Base-by-base conservation (phyloP, 2,329 filamentous ascomycete species). In the Elsinoe ampelina region DNA sequence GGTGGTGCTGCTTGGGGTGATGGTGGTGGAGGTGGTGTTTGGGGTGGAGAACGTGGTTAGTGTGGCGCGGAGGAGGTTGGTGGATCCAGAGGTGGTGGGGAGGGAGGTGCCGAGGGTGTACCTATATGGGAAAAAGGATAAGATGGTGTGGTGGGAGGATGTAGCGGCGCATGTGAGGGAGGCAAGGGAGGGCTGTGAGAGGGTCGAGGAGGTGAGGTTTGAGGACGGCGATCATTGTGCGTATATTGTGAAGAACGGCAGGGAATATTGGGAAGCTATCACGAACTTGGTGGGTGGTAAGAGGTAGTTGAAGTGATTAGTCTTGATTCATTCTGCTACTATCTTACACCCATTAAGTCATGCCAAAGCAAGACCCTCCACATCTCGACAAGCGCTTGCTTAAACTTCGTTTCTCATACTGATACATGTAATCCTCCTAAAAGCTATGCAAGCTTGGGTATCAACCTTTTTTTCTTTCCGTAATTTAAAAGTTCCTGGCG, bases 161-260 rank as follows among this genome's bases (percentile, higher is more conserved):
- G 76, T 84, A 0, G 78, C 82, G 61, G 70, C 70, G 12, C 78
- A 84, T 62, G 78, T 75, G 0, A 74, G 75, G 2, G 67, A 74
- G 35, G 76, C 80, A 58, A 63, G 65, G 11, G 71, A 71, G 55
- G 82, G 82, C 0, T 83, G 78, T 61, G 63, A 65, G 17, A n/a
- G 17, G 19, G 75, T 78, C 1, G 70, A 73, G 1, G 69, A 73
- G 17, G 77, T 80, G 58, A 63, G 77, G 30, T 86, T 86, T 60
- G 74, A 80, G 51, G 78, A 76, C 3, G 82, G 78, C 51, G 70
- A 75, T 1, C 83, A 86, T 66, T 82, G 83, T 15, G 80, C 79
- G 1, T 81, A 85, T 64, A 78, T 85, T 71, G 72, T 77, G 15
- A 69, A 75, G 66, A 76, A 82, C 57, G 75, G 77, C 1, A 73